Evolutionary conservation across 2,329 filamentous ascomycete genomes (phyloP), one percentile per base, ranked within the genome.

Genomic region (Stagonosporopsis vannaccii): DNA sequence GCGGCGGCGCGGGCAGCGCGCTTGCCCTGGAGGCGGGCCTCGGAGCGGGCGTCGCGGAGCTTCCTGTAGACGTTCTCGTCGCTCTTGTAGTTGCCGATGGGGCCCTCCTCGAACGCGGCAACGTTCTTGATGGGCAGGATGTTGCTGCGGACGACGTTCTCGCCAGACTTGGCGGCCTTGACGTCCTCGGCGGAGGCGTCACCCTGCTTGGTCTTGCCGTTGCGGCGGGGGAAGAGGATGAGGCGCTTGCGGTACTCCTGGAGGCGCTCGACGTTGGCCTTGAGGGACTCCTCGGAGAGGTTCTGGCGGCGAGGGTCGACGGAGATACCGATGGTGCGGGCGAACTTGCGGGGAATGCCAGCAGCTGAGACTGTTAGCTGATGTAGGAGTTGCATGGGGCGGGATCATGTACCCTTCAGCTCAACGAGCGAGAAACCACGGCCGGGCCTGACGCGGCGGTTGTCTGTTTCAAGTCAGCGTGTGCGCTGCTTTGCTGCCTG

Each of bases 341-440:
- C 95, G 74, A 96, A 87, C 81, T 92, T 93, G 84, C 91, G 91
- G 83, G 94, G 87, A 79, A 99, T 96, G 76, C 91, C 92, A 78
- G 94, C 95, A 82, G 93, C 95, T 94, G 96, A 69, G 66, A 49
- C 56, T 37, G 46, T 72, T 62, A 67, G 67, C 56, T 33, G 22
- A 43, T 25, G n/a, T 44, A 36, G n/a, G 20, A 3, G 11, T 1
- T 12, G 12, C 17, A 15, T 11, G 26, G 12, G 4, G 6, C 26
- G 25, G 17, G 13, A 7, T n/a, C 57, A 70, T 80, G 68, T 90
- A 97, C 94, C 66, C 93, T 99, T 99, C 80, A 99, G 87, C 88
- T 99, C 95, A 84, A 89, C 86, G 71, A 98, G 86, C 74, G 94
- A 92, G 90, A 99, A 99, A 80, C 95, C 95, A 86, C 95, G 92